Base-by-base conservation (phyloP, 1,284 basidiomycete genomes). In the Ganoderma resinaceum region DNA sequence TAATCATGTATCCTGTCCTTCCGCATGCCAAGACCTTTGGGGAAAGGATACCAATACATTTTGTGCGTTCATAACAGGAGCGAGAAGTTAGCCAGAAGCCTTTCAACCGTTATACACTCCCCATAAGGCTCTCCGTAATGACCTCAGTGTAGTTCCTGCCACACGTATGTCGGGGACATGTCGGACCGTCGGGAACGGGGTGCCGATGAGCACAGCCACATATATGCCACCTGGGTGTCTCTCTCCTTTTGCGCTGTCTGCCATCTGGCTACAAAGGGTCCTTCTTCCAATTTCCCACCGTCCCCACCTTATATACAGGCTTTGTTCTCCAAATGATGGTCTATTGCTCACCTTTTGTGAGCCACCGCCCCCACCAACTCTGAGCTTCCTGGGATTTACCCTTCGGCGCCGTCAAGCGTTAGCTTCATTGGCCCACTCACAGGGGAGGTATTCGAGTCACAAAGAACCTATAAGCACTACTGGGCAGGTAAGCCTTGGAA, bases 161-260 rank as follows among this genome's bases (percentile, higher is more conserved):
- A 38, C 9, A 38, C 2, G 37, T 38, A 38, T 5, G 37, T 38
- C 37, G 37, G 9, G 37, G 37, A 38, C 2, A 5, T 5, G n/a
- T 42, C 38, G 65, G 46, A 11, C 20, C 11, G 46, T 29, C 49
- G 52, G 52, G 52, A 53, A 53, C 11, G 9, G 26, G 23, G 7
- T 33, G 18, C 52, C 29, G 52, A 49, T 11, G 46, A 11, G 18
- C 55, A 58, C 55, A 58, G 55, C 55, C 55, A 58, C 55, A 58
- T 37, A 18, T 18, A 37, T 58, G n/a, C 33, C 55, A 16, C 11
- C 23, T 5, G 33, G 20, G 55, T 58, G 55, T 5, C 11, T 58
- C 33, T 58, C 55, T 23, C 20, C 33, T 20, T 58, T n/a, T 58
- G 33, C 37, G 55, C 55, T 26, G 33, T n/a, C n/a, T n/a, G n/a